Evolutionary conservation across 352 stramenopile species (phyloP).

Genomic region (Detonula confervacea): DNA sequence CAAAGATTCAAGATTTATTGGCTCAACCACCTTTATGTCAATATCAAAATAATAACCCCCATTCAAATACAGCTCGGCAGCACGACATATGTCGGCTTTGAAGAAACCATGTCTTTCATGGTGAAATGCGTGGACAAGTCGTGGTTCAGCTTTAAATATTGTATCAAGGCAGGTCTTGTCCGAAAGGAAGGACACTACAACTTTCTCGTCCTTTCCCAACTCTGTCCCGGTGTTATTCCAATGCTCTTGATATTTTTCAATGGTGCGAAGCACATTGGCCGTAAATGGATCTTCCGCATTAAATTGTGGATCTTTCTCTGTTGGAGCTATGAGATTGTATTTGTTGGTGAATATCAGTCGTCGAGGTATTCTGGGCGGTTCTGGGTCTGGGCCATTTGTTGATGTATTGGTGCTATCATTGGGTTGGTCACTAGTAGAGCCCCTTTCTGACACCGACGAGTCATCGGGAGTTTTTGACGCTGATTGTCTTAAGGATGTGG

Average conservation of each 20-base stretch:
- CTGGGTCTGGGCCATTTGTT: background rate
- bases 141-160: slow-evolving; percentile 46
- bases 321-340: slow-evolving; percentile 43
- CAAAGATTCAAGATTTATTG: slow-evolving; percentile 4
- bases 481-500: background rate
- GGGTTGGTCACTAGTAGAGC: no score
- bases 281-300: slow-evolving; percentile 24
- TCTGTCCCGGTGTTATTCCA: slow-evolving; percentile 17
- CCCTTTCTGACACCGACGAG: no score
- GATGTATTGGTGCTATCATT: background rate
- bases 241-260: slow-evolving; percentile 42
- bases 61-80: slow-evolving; percentile 43
- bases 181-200: slow-evolving; percentile 41
- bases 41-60: slow-evolving; percentile 55
- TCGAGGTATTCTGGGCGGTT: slow-evolving; percentile 28
- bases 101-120: slow-evolving; percentile 35
- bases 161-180: slow-evolving; percentile 37
- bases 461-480: background rate
- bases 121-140: slow-evolving; percentile 43
- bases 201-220: background rate
- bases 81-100: slow-evolving; percentile 60
- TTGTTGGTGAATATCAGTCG: slow-evolving; percentile 58
- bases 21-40: slow-evolving; percentile 10
- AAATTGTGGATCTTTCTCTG: slow-evolving; percentile 20
- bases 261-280: slow-evolving; percentile 45